phyloP scores from a whole-genome alignment of 345 rosid species.

The Populus davidiana region DNA sequence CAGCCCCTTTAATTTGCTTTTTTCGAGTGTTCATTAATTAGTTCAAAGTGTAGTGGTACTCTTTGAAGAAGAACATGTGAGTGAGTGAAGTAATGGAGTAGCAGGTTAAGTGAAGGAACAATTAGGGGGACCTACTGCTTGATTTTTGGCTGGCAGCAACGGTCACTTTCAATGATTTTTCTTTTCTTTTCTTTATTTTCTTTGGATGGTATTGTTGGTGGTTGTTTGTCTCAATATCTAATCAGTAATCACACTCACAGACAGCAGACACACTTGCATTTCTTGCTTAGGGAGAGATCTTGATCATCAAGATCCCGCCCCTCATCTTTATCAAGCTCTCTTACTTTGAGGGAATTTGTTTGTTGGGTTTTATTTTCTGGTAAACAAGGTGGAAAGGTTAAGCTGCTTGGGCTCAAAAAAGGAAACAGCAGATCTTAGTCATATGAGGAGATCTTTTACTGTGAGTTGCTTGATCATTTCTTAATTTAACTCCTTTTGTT shows the following conservation, averaged over 20 bases:
- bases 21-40: slow-evolving; percentile 19
- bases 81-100: slow-evolving; percentile 20
- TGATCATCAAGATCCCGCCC: slow-evolving; percentile 23
- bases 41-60: slow-evolving; percentile 4
- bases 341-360: slow-evolving; percentile 20
- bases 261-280: slow-evolving; percentile 21
- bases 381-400: slow-evolving; percentile 3
- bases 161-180: slow-evolving; percentile 73
- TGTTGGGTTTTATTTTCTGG: background rate
- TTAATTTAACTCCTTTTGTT: background rate
- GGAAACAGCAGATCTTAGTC: slow-evolving; percentile 57
- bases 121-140: slow-evolving; percentile 66
- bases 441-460: slow-evolving; percentile 79
- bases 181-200: background rate
- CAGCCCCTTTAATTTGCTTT: slow-evolving; percentile 4
- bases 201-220: slow-evolving; percentile 36
- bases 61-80: slow-evolving; percentile 7
- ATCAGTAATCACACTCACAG: slow-evolving; percentile 41
- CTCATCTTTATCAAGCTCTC: slow-evolving; percentile 24
- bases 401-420: slow-evolving; percentile 29
- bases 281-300: slow-evolving; percentile 39
- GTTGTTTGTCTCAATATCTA: slow-evolving; percentile 49
- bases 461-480: slow-evolving; percentile 43
- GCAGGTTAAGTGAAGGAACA: slow-evolving; percentile 43
- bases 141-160: slow-evolving; percentile 69